Percentiles rank a stretch among this genome's conserved stretches.
phyloP scores from a whole-genome alignment of 768 basidiomycete genomes.

The Lentinula aciculospora region DNA sequence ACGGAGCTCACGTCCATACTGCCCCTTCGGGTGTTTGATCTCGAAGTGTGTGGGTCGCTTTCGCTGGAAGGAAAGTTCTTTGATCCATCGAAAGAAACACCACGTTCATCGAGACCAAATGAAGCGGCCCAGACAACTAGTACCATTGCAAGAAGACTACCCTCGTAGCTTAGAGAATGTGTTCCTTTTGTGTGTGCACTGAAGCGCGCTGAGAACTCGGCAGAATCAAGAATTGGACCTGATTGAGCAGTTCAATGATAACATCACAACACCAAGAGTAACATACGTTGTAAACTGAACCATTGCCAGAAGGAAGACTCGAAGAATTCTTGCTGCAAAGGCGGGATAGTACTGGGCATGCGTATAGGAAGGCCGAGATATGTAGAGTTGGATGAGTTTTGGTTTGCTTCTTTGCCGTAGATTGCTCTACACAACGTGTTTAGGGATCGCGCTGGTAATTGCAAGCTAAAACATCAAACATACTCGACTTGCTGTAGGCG shows the following conservation, averaged over 20 bases:
- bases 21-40: slow-evolving; percentile 4
- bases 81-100: slow-evolving; percentile 36
- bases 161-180: slow-evolving; percentile 62
- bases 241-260: slow-evolving; percentile 11
- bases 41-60: background rate
- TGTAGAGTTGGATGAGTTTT: slow-evolving; percentile 27
- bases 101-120: slow-evolving; percentile 81
- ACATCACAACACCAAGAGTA: slow-evolving; percentile 1
- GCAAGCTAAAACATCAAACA: slow-evolving; percentile 22
- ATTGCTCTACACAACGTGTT: slow-evolving; percentile 49
- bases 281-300: slow-evolving; percentile 79
- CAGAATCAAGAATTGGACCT: slow-evolving; percentile 85
- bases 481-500: slow-evolving; percentile 83
- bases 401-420: slow-evolving; percentile 62
- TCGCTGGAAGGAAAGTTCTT: slow-evolving; percentile 10
- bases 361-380: slow-evolving; percentile 28
- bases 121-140: slow-evolving; percentile 87
- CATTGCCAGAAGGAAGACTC: slow-evolving; percentile 78
- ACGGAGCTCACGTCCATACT: background rate
- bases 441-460: slow-evolving; percentile 8
- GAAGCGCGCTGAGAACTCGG: slow-evolving; percentile 74
- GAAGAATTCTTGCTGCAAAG: slow-evolving; percentile 75
- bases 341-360: slow-evolving; percentile 57
- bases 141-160: slow-evolving; percentile 70
- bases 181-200: slow-evolving; percentile 58